Evolutionary conservation across 2,329 filamentous ascomycete species (phyloP), one percentile per base, ranked within the genome.

Genomic region (Penicillium vulpinum): DNA sequence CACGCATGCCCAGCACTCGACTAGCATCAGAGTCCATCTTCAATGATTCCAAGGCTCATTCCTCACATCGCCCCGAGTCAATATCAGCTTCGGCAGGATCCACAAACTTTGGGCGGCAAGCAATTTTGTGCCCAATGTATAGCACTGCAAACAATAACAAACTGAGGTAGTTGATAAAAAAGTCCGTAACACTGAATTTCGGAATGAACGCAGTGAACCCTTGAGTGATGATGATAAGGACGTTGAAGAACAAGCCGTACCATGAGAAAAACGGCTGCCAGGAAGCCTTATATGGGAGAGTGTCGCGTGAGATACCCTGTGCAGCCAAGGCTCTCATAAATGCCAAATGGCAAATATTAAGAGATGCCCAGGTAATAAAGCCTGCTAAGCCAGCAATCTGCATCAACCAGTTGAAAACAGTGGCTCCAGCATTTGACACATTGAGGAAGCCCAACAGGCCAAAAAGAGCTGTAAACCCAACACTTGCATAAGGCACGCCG

Each of bases 81-180:
- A 56, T 56, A 18, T 56, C 48, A 0, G 53, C 53, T 15, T 56
- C 33, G n/a, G 31, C 6, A 18, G 53, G 33, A 5, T 45, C 51
- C 46, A 56, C 53, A 33, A 56, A 39, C 33, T n/a, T 18, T 13
- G 53, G 21, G 11, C 53, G 47, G 33, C 24, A 56, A 8, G 16
- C 47, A 26, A 56, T 13, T 26, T 51, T 56, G 4, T 56, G 53
- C 2, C 53, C 53, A 16, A 56, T 29, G 6, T 56, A 56, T 21
- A 56, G 4, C 2, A 56, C 53, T 1, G 47, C 53, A 18, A 56
- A 56, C 26, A 56, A 26, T 0, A 56, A 33, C 5, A 56, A 21
- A 33, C 53, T 56, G 24, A 56, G 47, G 13, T 56, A 56, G 16
- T 56, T 56, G 47, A 56, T 56, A 11, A 56, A 56, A 8, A 56